Evolutionary conservation across 148 eudicot genomes (phyloP), one percentile per base, ranked within the genome.

Genomic region (Chenopodium album): DNA sequence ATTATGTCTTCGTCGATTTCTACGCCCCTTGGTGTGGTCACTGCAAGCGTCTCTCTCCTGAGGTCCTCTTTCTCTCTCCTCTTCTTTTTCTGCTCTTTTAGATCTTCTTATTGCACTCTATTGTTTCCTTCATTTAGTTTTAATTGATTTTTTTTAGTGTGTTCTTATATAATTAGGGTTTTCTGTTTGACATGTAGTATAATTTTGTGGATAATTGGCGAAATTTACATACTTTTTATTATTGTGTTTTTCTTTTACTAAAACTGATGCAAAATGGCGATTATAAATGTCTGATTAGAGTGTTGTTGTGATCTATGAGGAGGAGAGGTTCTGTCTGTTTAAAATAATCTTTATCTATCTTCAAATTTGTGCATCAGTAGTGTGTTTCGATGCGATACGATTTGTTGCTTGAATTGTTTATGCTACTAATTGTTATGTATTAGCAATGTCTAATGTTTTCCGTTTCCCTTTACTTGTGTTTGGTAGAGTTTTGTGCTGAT

Each of bases 11-110:
- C 79, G 94, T 94, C 46, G 97, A 92, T 82, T 95, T 95, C 80
- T 91, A 95, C 80, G 98, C 99, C 26, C 95, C 95, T 60, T 92
- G 99, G 99, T 95, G 99, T 76, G 92, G 94, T 74, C 99, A 93
- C 93, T 93, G 98, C 92, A 92, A 95, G 79, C 92, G 90, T 28
- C 97, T 94, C 69, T 78, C 94, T 75, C 98, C 97, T 72, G 91
- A 92, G 93, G 97, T 94, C 64, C 28, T 20, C 50, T 70, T n/a
- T 54, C 77, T 31, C 75, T 54, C 64, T 16, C 31, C 63, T 59
- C 59, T 69, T 75, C 34, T 41, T 75, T 62, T 72, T 19, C 12
- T 80, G 41, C 65, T 78, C 31, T 9, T 59, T 60, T 63, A 31
- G 78, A 76, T 76, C 54, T 23, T 19, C 14, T 16, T 2, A 56